phyloP scores from a whole-genome alignment of 2,329 filamentous ascomycete species.

The Fusarium oxysporum region DNA sequence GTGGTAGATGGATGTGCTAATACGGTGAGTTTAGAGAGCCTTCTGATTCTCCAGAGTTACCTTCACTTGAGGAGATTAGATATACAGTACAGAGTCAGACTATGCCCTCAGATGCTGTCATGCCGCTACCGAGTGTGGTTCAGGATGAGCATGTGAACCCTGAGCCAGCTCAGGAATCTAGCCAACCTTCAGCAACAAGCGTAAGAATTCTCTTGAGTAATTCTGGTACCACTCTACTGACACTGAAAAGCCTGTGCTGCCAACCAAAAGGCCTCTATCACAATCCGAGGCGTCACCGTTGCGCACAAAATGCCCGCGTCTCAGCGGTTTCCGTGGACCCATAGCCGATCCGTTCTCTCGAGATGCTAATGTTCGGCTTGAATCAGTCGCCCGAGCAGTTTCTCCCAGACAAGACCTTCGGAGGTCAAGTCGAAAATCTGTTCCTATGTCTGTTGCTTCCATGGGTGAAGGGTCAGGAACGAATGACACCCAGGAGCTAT shows the following conservation, averaged over 20 bases:
- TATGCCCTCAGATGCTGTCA: neutral
- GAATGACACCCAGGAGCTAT: neutral
- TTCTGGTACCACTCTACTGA: neutral
- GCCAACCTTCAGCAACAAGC: neutral
- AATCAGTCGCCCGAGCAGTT: neutral
- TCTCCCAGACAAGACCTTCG: neutral
- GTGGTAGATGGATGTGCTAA: neutral
- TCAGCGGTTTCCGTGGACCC: neutral
- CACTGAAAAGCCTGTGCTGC: neutral
- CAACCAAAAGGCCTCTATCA: neutral
- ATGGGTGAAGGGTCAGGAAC: neutral
- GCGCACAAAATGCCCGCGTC: neutral
- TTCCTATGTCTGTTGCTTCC: neutral
- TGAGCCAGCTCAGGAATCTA: neutral
- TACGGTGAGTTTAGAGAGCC: neutral
- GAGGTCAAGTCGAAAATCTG: neutral
- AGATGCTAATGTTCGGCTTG: neutral
- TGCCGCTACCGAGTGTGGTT: neutral
- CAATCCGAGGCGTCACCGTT: neutral
- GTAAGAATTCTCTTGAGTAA: neutral
- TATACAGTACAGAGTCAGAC: neutral
- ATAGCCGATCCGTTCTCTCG: neutral
- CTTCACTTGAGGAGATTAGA: neutral
- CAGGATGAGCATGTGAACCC: neutral
- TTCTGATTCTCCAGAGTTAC: neutral